Base-by-base conservation (phyloP, 371 early-diverging fungal genomes). In the Phascolomyces articulosus region DNA sequence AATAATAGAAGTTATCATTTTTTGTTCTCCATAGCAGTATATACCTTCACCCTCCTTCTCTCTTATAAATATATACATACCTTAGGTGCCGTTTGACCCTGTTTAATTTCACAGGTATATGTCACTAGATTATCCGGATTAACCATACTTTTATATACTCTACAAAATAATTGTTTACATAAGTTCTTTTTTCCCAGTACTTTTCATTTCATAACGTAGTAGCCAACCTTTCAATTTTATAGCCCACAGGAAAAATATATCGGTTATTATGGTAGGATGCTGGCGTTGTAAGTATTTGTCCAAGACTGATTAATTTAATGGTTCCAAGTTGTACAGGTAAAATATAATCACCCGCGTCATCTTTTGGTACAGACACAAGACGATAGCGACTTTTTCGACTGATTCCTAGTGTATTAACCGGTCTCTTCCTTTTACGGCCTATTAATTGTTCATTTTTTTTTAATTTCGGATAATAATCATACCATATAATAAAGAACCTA, bases 171-270 rank as follows among this genome's bases (percentile, higher is more conserved):
- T 34, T 34, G 34, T 6, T 16, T 44, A n/a, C 44, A 8, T 13
- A 44, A 44, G 44, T 44, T 44, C 38, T 38, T n/a, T n/a, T n/a
- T n/a, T n/a, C n/a, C n/a, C 38, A 4, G 26, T 40, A 44, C 4
- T 51, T 47, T 38, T 0, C n/a, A 31, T 9, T 27, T 26, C 23
- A 24, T 41, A n/a, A 23, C 4, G 29, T 13, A 63, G 28, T 21
- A 16, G 13, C 41, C 60, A 72, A 80, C 79, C 84, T 71, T 71
- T 74, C 75, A 9, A 85, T 77, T 48, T 71, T 85, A 75, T 90
- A 96, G 4, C 97, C 97, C 20, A 93, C 87, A 15, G 97, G 93
- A 85, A 88, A 96, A 47, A 96, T 94, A 61, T 96, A 95, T 10
- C 95, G 87, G 54, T 92, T 90, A 60, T 89, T 93, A 64, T 96